Base-by-base conservation (phyloP, 148 eudicot species). In the Linanthus parryae region DNA sequence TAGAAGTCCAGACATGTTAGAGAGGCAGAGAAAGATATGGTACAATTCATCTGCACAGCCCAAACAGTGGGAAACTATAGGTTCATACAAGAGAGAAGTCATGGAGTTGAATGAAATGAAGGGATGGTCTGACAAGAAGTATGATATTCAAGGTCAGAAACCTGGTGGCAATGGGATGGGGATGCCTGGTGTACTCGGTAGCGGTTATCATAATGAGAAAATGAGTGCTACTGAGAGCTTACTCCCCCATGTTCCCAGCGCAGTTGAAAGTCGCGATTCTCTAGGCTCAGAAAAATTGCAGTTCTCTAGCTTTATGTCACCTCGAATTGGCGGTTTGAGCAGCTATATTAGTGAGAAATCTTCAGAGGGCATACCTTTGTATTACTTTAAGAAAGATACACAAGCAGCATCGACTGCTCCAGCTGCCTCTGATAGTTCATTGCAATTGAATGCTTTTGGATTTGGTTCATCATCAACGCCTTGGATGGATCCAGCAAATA, bases 21-120 rank as follows among this genome's bases (percentile, higher is more conserved):
- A 92, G 77, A 81, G 98, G 56, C 98, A 92, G 71, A 84, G 98
- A 63, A 92, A 81, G 79, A 87, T 92, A 64, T 92, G 98, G 98
- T 92, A 87, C 74, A 91, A 69, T 67, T 56, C 90, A 55, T 81
- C 95, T 54, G 56, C 90, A 33, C 87, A 68, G 58, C 70, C 80
- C 53, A 83, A 76, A 55, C 81, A 73, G 44, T 53, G 65, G 68
- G 89, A 76, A 48, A 43, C 66, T 38, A 51, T 59, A 27, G 94
- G 79, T 48, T 51, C 76, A 37, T 60, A 58, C 28, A 70, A 77
- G 66, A 73, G 54, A 44, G 73, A 77, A 51, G 59, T 67, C 1
- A 79, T 64, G 42, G 94, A 86, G 61, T 63, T 83, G 70, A 84
- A 81, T 61, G 67, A 73, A 27, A 31, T 78, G 68, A 79, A 73